These are phyloP conservation scores for Paramyrothecium roridum DNA, from an alignment of 2,329 filamentous ascomycete species.

Conservation along the genomic window DNA sequence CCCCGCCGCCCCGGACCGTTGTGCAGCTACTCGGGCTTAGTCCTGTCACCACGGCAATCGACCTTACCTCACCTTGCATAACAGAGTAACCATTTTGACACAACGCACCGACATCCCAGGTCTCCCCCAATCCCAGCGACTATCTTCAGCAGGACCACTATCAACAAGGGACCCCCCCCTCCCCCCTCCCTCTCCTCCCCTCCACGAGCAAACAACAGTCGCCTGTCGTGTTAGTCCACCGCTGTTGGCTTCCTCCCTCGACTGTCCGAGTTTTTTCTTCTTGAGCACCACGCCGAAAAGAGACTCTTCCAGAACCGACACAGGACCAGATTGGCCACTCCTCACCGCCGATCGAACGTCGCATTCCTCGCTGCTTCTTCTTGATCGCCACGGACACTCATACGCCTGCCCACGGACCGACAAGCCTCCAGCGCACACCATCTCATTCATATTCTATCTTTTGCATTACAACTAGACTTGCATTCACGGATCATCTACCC, in stretches of 20 bases:
- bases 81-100: background rate
- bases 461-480: no score
- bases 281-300: background rate
- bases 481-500: background rate
- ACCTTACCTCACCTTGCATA: background rate
- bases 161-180: background rate
- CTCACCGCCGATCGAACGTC: constrained; percentile 11
- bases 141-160: background rate
- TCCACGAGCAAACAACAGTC: no score
- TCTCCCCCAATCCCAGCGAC: background rate
- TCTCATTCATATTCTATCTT: no score
- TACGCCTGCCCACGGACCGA: no score
- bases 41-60: background rate
- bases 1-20: background rate
- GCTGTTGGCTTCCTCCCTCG: no score
- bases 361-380: background rate
- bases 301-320: background rate
- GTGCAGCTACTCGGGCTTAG: background rate
- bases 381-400: no score
- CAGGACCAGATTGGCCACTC: constrained; percentile 1
- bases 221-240: no score
- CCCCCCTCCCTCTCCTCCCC: background rate
- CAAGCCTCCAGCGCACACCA: no score
- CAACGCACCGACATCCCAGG: background rate
- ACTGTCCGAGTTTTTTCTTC: no score